Conservation (phyloP, 495 filamentous ascomycete species). For the Staphylotrichum tortipilum region DNA sequence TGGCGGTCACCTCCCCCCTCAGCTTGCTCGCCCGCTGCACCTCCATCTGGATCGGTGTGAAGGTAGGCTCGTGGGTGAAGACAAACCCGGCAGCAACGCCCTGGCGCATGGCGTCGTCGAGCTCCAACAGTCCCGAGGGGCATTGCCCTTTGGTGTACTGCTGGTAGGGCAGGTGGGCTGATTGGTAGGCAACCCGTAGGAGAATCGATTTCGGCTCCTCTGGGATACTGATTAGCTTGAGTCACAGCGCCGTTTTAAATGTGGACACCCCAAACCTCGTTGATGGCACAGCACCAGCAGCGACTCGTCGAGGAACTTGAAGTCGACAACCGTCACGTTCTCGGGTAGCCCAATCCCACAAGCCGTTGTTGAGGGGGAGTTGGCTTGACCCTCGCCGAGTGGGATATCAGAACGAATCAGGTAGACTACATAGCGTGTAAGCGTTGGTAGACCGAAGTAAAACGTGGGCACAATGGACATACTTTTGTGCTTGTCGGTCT, state of each 20-base stretch:
- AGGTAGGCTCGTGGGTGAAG: slow-evolving; percentile 27
- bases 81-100: slow-evolving; percentile 12
- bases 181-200: slow-evolving; percentile 10
- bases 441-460: slow-evolving; percentile 17
- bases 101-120: neutral
- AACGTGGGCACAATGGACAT: too few relatives aligned
- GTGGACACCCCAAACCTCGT: too few relatives aligned
- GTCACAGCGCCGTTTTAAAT: too few relatives aligned
- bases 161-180: slow-evolving; percentile 5
- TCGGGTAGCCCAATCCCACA: slow-evolving; percentile 33
- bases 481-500: slow-evolving; percentile 19
- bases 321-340: slow-evolving; percentile 34
- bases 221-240: too few relatives aligned
- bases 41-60: slow-evolving; percentile 41
- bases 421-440: slow-evolving; percentile 31
- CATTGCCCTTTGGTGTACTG: slow-evolving; percentile 5
- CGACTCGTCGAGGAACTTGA: slow-evolving; percentile 39
- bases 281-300: slow-evolving; percentile 37
- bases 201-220: slow-evolving; percentile 16
- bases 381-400: slow-evolving; percentile 38
- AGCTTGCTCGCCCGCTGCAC: slow-evolving; percentile 28
- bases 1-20: slow-evolving; percentile 29
- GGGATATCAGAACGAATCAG: slow-evolving; percentile 33
- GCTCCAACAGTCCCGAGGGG: neutral
- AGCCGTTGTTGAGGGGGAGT: slow-evolving; percentile 17